A percentile compares a stretch with the other conserved stretches of the same genome.
phyloP scores from a whole-genome alignment of 306 rosid genomes.

The Hippophae tibetana region DNA sequence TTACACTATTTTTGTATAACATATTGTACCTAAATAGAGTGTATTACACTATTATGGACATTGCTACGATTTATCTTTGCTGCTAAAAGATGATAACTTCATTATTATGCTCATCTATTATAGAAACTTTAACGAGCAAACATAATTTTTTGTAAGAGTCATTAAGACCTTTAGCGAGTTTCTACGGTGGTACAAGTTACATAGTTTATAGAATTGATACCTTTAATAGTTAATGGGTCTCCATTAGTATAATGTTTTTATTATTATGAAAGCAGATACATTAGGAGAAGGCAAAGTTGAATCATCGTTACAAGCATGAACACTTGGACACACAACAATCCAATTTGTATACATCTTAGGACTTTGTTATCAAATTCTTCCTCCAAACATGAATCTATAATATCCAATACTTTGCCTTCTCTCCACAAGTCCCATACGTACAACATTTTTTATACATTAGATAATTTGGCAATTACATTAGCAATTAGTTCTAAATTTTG shows the following conservation, averaged over 20 bases:
- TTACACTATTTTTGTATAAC: too few relatives aligned
- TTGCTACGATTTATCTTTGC: too few relatives aligned
- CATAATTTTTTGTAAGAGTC: too few relatives aligned
- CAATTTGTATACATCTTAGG: slow-evolving; percentile 48
- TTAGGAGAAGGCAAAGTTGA: slow-evolving; percentile 40
- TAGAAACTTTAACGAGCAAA: too few relatives aligned
- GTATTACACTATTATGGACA: too few relatives aligned
- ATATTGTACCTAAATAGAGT: too few relatives aligned
- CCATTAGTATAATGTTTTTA: background rate
- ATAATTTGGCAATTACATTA: too few relatives aligned
- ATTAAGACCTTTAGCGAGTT: slow-evolving; percentile 1
- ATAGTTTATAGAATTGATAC: slow-evolving; percentile 1
- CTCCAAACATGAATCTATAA: slow-evolving; percentile 27
- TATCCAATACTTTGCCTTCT: slow-evolving; percentile 19
- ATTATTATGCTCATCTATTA: too few relatives aligned
- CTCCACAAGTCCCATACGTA: slow-evolving; percentile 47
- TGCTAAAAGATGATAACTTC: too few relatives aligned
- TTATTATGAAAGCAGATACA: slow-evolving; percentile 42
- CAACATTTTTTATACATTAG: background rate
- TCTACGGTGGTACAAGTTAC: slow-evolving; percentile 6
- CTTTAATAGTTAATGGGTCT: background rate
- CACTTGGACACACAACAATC: slow-evolving; percentile 47
- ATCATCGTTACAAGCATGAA: slow-evolving; percentile 41
- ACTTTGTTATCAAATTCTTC: slow-evolving; percentile 24
- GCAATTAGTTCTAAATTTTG: too few relatives aligned